phyloP scores from a whole-genome alignment of 768 basidiomycete genomes.

The Auricularia cornea region DNA sequence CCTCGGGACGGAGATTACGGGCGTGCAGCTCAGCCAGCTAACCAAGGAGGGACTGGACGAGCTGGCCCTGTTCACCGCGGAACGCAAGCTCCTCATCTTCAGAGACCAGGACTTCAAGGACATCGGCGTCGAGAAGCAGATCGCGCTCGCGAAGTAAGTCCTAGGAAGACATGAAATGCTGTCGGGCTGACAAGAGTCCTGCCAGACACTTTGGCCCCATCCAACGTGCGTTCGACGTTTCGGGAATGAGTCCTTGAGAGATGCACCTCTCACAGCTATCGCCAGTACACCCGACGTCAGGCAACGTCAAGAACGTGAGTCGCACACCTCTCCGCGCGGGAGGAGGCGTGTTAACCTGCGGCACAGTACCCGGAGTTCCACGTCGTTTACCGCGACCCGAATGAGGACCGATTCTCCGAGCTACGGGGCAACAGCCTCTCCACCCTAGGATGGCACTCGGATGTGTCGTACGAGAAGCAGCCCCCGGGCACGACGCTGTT shows the following conservation, averaged over 20 bases:
- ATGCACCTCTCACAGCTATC: too few relatives aligned
- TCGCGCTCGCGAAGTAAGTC: conserved; percentile 38
- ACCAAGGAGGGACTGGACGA: conserved; percentile 45
- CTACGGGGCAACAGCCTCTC: conserved; percentile 37
- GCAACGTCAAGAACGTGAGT: conserved; percentile 35
- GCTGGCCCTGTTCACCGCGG: conserved; percentile 42
- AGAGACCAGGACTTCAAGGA: conserved; percentile 58
- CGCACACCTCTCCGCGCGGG: not conserved
- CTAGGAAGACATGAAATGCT: not conserved
- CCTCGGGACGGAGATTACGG: conserved; percentile 42
- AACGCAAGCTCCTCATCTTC: conserved; percentile 47
- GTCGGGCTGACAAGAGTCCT: not conserved
- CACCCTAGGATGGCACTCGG: conserved; percentile 45
- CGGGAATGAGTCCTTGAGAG: too few relatives aligned
- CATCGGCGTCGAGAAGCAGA: conserved; percentile 41
- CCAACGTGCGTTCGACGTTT: conserved; percentile 8
- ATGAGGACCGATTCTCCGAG: conserved; percentile 35
- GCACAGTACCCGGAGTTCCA: conserved; percentile 46
- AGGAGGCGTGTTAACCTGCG: not conserved
- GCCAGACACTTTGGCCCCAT: conserved; percentile 19
- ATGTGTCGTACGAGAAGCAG: conserved; percentile 51
- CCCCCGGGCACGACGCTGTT: conserved; percentile 50
- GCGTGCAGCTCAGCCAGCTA: conserved; percentile 47
- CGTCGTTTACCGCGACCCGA: conserved; percentile 46
- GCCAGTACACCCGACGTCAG: conserved; percentile 24